Conservation (phyloP, 2,329 filamentous ascomycete genomes). For the Phaeosphaeria sp. region DNA sequence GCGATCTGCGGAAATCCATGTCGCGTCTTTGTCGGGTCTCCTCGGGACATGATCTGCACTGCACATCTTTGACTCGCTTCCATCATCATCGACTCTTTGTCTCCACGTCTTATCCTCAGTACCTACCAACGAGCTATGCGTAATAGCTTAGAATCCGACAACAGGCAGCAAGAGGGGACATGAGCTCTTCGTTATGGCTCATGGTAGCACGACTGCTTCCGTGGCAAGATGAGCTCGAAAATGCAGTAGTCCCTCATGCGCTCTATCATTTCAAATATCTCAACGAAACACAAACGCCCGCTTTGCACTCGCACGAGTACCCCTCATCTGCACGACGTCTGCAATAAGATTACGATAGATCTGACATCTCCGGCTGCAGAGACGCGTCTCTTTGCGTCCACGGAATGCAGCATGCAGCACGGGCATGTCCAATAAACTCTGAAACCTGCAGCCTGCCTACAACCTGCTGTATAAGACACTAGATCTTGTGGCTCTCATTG, state of each 20-base stretch:
- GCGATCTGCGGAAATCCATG: conserved; percentile 4
- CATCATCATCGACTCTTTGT: neutral
- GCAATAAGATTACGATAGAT: neutral
- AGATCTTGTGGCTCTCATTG: neutral
- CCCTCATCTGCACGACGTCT: neutral
- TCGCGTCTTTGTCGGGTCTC: conserved; percentile 4
- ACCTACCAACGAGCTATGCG: neutral
- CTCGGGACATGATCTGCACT: too few relatives aligned
- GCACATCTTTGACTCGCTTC: neutral
- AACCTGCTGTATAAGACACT: neutral
- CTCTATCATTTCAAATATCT: neutral
- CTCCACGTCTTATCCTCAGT: neutral
- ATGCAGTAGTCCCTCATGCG: neutral
- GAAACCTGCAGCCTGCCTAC: neutral
- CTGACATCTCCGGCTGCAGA: neutral
- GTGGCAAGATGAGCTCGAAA: neutral
- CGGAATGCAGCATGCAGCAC: neutral
- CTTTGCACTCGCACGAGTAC: too few relatives aligned
- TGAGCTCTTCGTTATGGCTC: neutral
- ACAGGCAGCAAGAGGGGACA: neutral
- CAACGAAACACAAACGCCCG: neutral
- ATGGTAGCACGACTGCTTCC: neutral
- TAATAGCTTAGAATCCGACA: neutral
- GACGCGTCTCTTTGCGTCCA: conserved; percentile 5
- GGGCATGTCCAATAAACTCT: neutral